phyloP scores from a whole-genome alignment of 2,329 filamentous ascomycete species.

The Colletotrichum siamense region DNA sequence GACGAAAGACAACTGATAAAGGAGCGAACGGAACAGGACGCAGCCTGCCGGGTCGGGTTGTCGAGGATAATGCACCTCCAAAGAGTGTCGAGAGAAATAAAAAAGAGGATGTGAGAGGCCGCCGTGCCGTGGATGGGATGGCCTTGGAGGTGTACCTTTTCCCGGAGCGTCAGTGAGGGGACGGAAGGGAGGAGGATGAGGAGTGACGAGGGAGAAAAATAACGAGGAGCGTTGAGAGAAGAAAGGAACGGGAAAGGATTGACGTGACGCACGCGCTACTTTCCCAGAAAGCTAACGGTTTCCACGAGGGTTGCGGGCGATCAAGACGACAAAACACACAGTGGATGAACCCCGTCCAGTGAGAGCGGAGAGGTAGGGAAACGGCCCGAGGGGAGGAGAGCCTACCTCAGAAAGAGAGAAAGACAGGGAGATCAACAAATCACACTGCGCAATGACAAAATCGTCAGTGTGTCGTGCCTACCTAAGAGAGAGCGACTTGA shows the following conservation, averaged over 20 bases:
- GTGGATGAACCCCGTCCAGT: neutral
- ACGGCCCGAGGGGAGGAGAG: neutral
- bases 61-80: neutral
- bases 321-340: neutral
- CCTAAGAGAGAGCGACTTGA: neutral
- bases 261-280: slow-evolving; percentile 3
- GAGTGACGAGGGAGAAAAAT: neutral
- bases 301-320: slow-evolving; percentile 9
- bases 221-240: neutral
- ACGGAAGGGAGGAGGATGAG: neutral
- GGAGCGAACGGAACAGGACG: slow-evolving; percentile 14
- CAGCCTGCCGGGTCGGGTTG: slow-evolving; percentile 1
- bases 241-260: slow-evolving; percentile 7
- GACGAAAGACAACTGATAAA: neutral
- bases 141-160: neutral
- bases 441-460: neutral
- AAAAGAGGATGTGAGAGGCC: neutral
- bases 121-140: slow-evolving; percentile 10
- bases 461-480: neutral
- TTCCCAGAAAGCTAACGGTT: slow-evolving; percentile 3
- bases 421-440: neutral
- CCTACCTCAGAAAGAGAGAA: neutral
- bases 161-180: neutral
- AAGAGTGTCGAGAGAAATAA: neutral
- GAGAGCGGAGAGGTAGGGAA: neutral